These are phyloP conservation scores for Plasmodium yoelii DNA, from an alignment of 169 alveolate genomes.

Conservation along the genomic window DNA sequence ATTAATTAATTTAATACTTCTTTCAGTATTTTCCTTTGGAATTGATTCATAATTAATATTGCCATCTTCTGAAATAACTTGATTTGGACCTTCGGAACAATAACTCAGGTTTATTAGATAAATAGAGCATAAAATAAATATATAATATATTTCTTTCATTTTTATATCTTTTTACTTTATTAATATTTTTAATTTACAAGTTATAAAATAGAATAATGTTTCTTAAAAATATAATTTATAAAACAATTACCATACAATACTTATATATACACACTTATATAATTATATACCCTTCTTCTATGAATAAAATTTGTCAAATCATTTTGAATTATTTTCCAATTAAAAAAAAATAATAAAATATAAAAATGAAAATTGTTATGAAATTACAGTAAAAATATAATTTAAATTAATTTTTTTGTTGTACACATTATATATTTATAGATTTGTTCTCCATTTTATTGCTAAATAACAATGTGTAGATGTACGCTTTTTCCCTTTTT, in stretches of 20 bases:
- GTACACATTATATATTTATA: slow-evolving; percentile 7
- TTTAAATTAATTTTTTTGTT: slow-evolving; percentile 8
- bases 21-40: slow-evolving; percentile 10
- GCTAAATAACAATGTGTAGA: background rate
- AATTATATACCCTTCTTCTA: background rate
- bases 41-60: background rate
- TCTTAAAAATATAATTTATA: background rate
- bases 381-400: background rate
- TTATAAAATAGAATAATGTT: slow-evolving; percentile 4
- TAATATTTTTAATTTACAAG: slow-evolving; percentile 12
- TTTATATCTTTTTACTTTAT: background rate
- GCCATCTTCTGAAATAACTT: background rate
- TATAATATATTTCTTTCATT: slow-evolving; percentile 55
- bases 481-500: background rate
- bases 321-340: background rate
- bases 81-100: background rate
- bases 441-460: background rate
- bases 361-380: background rate
- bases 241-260: background rate
- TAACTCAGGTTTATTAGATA: slow-evolving; percentile 14
- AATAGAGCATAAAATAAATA: slow-evolving; percentile 33
- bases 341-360: slow-evolving; percentile 10
- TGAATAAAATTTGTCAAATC: background rate
- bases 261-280: slow-evolving; percentile 1
- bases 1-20: slow-evolving; percentile 44